Conservation (phyloP, 2,329 filamentous ascomycete species). For the Dactylonectria estremocensis region DNA sequence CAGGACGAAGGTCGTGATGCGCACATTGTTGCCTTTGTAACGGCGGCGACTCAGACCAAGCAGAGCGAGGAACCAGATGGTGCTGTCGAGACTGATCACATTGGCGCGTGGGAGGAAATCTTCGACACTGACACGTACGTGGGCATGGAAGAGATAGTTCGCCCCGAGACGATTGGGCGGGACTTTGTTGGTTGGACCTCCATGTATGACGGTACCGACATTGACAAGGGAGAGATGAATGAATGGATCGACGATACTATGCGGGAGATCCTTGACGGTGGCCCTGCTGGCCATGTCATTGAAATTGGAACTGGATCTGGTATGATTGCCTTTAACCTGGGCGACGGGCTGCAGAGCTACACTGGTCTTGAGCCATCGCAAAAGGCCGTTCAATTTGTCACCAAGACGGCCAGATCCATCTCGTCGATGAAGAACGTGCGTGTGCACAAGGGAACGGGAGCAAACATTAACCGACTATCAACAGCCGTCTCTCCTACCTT, state of each 20-base stretch:
- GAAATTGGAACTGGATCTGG: constrained; percentile 52
- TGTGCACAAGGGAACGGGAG: constrained; percentile 41
- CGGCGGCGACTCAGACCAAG: not conserved
- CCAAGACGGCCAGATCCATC: constrained; percentile 24
- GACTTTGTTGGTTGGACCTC: constrained; percentile 48
- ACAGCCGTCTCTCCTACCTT: constrained; percentile 21
- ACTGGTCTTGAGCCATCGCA: constrained; percentile 49
- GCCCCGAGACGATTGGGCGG: constrained; percentile 29
- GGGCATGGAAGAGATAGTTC: constrained; percentile 25
- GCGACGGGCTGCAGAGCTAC: constrained; percentile 39
- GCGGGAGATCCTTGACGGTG: constrained; percentile 32
- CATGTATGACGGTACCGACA: constrained; percentile 45
- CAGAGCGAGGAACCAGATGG: not conserved
- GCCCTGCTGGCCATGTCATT: constrained; percentile 37
- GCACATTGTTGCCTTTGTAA: not conserved
- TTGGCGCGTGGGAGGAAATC: constrained; percentile 27
- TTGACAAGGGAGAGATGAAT: constrained; percentile 49
- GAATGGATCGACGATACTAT: constrained; percentile 54
- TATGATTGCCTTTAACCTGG: constrained; percentile 52
- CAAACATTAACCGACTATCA: constrained; percentile 29
- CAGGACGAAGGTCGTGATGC: not conserved
- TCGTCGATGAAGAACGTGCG: constrained; percentile 17
- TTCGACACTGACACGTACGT: constrained; percentile 33
- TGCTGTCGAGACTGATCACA: not conserved
- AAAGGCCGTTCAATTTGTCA: constrained; percentile 42